Percentiles rank a stretch among this genome's conserved stretches.
phyloP scores from a whole-genome alignment of 192 early-diverging fungal genomes.

The Coemansia sp. region DNA sequence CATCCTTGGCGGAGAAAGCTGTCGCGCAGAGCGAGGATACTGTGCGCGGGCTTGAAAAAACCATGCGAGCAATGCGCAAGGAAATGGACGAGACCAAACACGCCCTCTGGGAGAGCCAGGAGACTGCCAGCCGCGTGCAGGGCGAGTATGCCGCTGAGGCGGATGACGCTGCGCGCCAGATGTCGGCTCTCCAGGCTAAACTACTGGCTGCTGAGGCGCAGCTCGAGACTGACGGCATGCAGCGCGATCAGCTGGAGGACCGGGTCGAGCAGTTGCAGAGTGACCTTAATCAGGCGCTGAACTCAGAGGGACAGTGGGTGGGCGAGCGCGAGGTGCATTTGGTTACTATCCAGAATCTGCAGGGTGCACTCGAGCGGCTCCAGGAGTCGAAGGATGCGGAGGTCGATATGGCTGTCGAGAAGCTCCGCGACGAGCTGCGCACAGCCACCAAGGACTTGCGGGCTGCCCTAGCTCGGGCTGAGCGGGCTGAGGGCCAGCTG shows the following conservation, averaged over 20 bases:
- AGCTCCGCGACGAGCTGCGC: constrained; percentile 58
- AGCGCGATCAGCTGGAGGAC: constrained; percentile 44
- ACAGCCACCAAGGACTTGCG: constrained; percentile 53
- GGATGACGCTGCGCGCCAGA: constrained; percentile 31
- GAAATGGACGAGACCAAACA: constrained; percentile 38
- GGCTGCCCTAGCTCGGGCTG: constrained; percentile 63
- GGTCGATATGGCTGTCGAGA: constrained; percentile 62
- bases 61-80: constrained; percentile 13
- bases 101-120: constrained; percentile 53
- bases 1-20: constrained; percentile 8
- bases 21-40: constrained; percentile 14
- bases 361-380: constrained; percentile 86
- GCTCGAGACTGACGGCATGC: constrained; percentile 28
- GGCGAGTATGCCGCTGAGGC: constrained; percentile 26
- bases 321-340: constrained; percentile 63
- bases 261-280: constrained; percentile 60
- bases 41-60: constrained; percentile 3
- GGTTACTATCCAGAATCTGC: constrained; percentile 80
- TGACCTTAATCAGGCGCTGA: constrained; percentile 61
- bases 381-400: constrained; percentile 76
- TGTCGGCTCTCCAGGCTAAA: constrained; percentile 21
- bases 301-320: constrained; percentile 63
- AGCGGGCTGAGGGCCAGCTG: constrained; percentile 33
- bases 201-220: constrained; percentile 36
- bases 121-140: constrained; percentile 30